Evolutionary conservation across 139 green algal genomes (phyloP).

Genomic region (Chlamydomonas eustigma): DNA sequence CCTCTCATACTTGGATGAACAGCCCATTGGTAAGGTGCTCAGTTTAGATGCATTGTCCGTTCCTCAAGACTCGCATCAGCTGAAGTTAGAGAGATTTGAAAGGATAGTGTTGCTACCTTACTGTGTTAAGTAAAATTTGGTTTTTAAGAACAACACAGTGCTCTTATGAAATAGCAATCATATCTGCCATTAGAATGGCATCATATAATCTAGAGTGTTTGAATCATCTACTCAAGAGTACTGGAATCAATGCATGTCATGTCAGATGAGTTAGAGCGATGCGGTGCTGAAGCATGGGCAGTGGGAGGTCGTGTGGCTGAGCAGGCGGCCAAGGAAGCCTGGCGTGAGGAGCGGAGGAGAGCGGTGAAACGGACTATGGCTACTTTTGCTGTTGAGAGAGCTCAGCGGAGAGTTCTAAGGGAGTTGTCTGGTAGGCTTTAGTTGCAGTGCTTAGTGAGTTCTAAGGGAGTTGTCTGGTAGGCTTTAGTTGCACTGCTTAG

Average conservation of each 20-base stretch:
- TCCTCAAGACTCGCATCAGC: not conserved
- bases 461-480: conserved; percentile 4
- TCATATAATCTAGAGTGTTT: too few relatives aligned
- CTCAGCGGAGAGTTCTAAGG: not conserved
- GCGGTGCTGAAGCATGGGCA: conserved; percentile 11
- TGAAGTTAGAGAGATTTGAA: conserved; percentile 1
- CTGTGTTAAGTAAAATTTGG: not conserved
- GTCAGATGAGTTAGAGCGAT: conserved; percentile 7
- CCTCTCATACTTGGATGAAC: conserved; percentile 21
- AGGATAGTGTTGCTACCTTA: not conserved
- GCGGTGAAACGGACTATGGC: conserved; percentile 12
- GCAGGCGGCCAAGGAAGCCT: conserved; percentile 11
- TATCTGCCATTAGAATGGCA: too few relatives aligned
- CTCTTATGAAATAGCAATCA: too few relatives aligned
- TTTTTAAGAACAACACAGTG: too few relatives aligned
- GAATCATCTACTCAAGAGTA: too few relatives aligned
- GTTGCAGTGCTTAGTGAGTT: too few relatives aligned
- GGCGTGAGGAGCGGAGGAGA: conserved; percentile 11
- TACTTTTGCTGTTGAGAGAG: conserved; percentile 19
- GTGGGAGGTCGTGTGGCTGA: conserved; percentile 5
- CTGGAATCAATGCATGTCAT: too few relatives aligned
- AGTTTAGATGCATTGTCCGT: conserved; percentile 7
- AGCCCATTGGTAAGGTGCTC: conserved; percentile 17
- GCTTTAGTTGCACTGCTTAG: too few relatives aligned
- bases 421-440: not conserved